phyloP scores from a whole-genome alignment of 164 flowering plant genomes.

The Nymphaea thermarum region DNA sequence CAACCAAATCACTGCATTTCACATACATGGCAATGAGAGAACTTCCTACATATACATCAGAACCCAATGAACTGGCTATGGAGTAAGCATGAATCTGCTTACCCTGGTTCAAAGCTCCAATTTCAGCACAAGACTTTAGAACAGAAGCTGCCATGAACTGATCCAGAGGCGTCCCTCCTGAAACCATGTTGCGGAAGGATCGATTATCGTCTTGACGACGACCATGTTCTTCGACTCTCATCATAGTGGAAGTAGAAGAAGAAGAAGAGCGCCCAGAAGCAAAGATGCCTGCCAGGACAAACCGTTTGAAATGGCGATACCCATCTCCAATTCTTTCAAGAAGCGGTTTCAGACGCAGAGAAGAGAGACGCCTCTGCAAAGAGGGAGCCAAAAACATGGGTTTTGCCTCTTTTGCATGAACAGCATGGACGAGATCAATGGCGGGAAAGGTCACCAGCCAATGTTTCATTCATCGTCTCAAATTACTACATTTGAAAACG shows the following conservation, averaged over 20 bases:
- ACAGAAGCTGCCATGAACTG: not conserved
- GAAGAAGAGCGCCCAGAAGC: not conserved
- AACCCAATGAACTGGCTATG: slow-evolving; percentile 33
- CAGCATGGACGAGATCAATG: no score
- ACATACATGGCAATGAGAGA: slow-evolving; percentile 13
- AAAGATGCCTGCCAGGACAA: not conserved
- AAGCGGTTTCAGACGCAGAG: not conserved
- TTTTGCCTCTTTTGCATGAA: no score
- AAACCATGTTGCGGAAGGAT: not conserved
- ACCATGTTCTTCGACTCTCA: not conserved
- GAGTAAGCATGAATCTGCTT: slow-evolving; percentile 54
- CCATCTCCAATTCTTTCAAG: not conserved
- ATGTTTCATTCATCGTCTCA: no score
- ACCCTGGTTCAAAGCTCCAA: slow-evolving; percentile 33
- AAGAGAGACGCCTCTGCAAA: not conserved
- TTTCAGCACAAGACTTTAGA: slow-evolving; percentile 45
- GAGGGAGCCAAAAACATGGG: no score
- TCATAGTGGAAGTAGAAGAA: not conserved
- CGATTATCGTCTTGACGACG: not conserved
- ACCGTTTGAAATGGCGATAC: not conserved
- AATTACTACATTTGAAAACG: no score
- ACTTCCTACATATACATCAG: slow-evolving; percentile 17
- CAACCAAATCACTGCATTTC: slow-evolving; percentile 1
- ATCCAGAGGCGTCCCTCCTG: not conserved
- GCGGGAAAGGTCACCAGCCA: no score